A percentile compares a stretch with the other conserved stretches of the same genome.
phyloP scores from a whole-genome alignment of 768 basidiomycete species.

The Kwoniella mangroviensis region DNA sequence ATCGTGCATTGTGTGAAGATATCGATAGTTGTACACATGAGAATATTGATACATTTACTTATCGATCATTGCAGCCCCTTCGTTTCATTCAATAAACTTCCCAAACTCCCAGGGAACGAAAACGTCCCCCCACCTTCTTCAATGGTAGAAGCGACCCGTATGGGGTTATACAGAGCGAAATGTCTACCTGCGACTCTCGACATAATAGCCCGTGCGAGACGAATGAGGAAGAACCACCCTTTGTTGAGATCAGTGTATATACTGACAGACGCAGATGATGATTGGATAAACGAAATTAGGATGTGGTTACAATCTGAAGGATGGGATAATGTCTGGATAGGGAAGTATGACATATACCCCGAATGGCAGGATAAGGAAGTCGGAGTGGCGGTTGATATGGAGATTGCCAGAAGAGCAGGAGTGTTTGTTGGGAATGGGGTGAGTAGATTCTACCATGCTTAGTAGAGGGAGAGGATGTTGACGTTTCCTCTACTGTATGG shows the following conservation, averaged over 20 bases:
- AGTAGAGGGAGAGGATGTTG: not conserved
- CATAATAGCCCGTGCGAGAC: constrained; percentile 53
- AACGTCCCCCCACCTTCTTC: constrained; percentile 50
- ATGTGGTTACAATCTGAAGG: constrained; percentile 55
- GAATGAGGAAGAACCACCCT: constrained; percentile 56
- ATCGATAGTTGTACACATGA: no score
- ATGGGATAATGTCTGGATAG: constrained; percentile 51
- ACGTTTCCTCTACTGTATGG: not conserved
- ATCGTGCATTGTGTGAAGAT: no score
- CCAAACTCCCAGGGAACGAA: constrained; percentile 54
- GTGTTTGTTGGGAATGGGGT: constrained; percentile 58
- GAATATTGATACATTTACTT: no score
- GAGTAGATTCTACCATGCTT: constrained; percentile 19
- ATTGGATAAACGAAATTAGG: constrained; percentile 46
- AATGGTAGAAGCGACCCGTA: constrained; percentile 48
- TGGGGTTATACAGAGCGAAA: constrained; percentile 55
- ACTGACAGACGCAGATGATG: constrained; percentile 49
- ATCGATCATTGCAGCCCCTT: constrained; percentile 42
- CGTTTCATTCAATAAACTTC: constrained; percentile 54
- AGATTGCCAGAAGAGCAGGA: constrained; percentile 52
- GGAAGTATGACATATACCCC: constrained; percentile 42
- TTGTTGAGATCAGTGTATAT: constrained; percentile 51
- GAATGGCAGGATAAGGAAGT: constrained; percentile 49
- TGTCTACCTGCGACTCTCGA: constrained; percentile 51
- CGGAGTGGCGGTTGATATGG: constrained; percentile 54